phyloP scores from a whole-genome alignment of 768 basidiomycete genomes.

The Hemileccinum rubropunctum region DNA sequence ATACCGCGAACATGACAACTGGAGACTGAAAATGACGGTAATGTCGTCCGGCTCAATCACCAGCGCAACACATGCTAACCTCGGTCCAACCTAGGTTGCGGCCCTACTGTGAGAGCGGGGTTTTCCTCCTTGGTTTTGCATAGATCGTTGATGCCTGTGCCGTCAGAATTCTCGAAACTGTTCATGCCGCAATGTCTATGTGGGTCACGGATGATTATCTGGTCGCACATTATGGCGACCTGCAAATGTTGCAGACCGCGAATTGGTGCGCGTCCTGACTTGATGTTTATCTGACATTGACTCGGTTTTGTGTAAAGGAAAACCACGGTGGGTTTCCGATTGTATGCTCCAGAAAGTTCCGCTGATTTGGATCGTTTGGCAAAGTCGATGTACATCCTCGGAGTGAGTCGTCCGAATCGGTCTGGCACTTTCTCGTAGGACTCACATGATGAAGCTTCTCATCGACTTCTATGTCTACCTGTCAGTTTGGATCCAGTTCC shows the following conservation, averaged over 20 bases:
- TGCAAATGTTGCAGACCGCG: constrained; percentile 5
- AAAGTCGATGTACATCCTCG: constrained; percentile 22
- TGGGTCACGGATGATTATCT: constrained; percentile 25
- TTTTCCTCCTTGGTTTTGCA: background rate
- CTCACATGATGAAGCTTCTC: constrained; percentile 18
- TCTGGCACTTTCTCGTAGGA: no score
- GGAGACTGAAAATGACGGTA: constrained; percentile 22
- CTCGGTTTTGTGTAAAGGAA: constrained; percentile 8
- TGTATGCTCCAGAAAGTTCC: background rate
- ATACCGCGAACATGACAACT: constrained; percentile 13
- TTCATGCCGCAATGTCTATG: constrained; percentile 22
- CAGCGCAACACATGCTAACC: background rate
- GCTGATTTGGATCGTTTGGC: background rate
- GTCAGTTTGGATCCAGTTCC: constrained; percentile 6
- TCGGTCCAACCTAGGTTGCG: constrained; percentile 14
- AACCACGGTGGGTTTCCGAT: constrained; percentile 14
- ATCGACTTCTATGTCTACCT: constrained; percentile 29
- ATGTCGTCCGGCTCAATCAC: background rate
- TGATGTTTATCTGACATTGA: background rate
- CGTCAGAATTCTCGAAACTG: constrained; percentile 19
- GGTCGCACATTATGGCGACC: constrained; percentile 17
- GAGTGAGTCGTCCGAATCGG: constrained; percentile 14
- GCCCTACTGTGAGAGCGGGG: constrained; percentile 13
- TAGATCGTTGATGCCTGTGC: background rate
- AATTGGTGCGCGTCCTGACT: constrained; percentile 20